Evolutionary conservation across 805 yeast genomes (phyloP), one percentile per base, ranked within the genome.

Genomic region (Teunomyces stri): DNA sequence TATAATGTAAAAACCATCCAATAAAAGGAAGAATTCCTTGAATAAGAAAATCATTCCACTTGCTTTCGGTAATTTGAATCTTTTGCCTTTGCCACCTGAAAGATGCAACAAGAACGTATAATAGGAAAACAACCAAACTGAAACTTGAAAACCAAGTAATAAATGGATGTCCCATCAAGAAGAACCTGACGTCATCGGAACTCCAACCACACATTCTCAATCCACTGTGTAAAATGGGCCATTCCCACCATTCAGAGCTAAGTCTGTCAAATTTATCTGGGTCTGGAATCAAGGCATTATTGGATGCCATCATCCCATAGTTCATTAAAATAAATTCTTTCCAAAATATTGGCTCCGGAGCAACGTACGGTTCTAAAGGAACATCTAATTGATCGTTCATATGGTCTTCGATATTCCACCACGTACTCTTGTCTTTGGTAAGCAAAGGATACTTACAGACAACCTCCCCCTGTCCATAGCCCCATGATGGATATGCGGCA

Each of bases 401-500:
- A 65, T 86, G 89, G 55, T 78, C 78, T 64, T 87, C 95, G 47
- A 87, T 64, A 65, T 87, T 87, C 95, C 95, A 87, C 85, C 87
- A 82, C 6, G 90, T 81, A 46, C 78, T 72, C 59, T 81, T 80
- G 63, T 86, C 89, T 45, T 72, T 71, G 9, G 65, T 52, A 22
- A 79, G 66, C 59, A 82, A 70, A 0, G 79, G 65, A 5, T 71
- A 60, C 53, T 80, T 80, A 65, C 96, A 87, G 6, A 83, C 79
- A 36, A 87, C 88, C 65, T 87, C 96, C 43, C 87, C 85, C 66
- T 87, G 96, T 60, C 82, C 82, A 69, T 81, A 87, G 42, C 95
- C 96, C 96, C 96, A 87, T 10, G 80, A 77, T 12, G 96, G 96
- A 54, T 81, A 78, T 3, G 81, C 62, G 46, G 69, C 66, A 38